phyloP scores from a whole-genome alignment of 2,329 filamentous ascomycete genomes.

The Verticillium zaregamsianum region DNA sequence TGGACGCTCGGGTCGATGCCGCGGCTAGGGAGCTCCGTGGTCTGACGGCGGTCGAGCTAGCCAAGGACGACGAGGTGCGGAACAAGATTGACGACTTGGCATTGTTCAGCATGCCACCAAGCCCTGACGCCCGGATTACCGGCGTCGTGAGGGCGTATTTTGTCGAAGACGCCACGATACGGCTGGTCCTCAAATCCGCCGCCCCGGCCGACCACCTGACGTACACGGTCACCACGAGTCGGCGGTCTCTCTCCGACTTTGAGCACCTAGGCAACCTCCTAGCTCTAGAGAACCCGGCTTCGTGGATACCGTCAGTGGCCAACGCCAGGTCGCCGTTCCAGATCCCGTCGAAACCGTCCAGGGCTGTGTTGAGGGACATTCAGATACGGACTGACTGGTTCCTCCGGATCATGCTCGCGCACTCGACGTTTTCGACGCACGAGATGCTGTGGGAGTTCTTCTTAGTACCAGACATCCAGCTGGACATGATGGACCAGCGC shows the following conservation, averaged over 20 bases:
- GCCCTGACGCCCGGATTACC: constrained; percentile 76
- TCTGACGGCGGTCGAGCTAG: constrained; percentile 89
- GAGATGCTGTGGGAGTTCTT: constrained; percentile 99
- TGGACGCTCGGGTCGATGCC: constrained; percentile 82
- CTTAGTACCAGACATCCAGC: constrained; percentile 87
- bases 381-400: constrained; percentile 86
- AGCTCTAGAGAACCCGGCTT: constrained; percentile 85
- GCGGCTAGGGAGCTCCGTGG: constrained; percentile 81
- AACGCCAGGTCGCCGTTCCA: constrained; percentile 85
- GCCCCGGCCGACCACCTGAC: constrained; percentile 76
- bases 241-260: constrained; percentile 83
- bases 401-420: constrained; percentile 76
- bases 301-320: constrained; percentile 80
- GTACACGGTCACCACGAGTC: constrained; percentile 92
- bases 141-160: constrained; percentile 95
- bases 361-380: constrained; percentile 80
- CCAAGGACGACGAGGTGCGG: constrained; percentile 95
- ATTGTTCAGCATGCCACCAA: constrained; percentile 70
- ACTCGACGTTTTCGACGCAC: constrained; percentile 91
- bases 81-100: constrained; percentile 95
- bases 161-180: constrained; percentile 90
- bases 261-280: constrained; percentile 84
- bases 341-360: constrained; percentile 85
- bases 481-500: constrained; percentile 83
- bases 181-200: constrained; percentile 90